These are phyloP conservation scores for Juncus effusus DNA, from an alignment of 176 grass and related monocot genomes.

Conservation along the genomic window DNA sequence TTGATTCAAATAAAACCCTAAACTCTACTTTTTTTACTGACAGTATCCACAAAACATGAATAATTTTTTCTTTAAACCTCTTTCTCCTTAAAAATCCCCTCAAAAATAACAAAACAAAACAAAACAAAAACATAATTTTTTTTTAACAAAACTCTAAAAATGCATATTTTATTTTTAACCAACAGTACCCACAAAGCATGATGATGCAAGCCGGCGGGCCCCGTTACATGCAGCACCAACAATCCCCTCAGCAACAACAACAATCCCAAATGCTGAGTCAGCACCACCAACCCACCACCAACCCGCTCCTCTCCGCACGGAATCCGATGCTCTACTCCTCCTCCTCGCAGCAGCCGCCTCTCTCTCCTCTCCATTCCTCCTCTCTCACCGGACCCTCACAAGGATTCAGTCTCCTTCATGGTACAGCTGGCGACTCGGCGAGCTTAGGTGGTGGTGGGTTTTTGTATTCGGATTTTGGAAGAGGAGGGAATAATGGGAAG, in stretches of 20 bases:
- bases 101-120: no score
- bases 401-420: constrained; percentile 87
- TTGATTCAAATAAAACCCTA: no score
- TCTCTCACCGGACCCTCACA: constrained; percentile 40
- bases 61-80: background rate
- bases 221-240: constrained; percentile 72
- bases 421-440: constrained; percentile 31
- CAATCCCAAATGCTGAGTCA: constrained; percentile 52
- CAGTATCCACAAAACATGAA: background rate
- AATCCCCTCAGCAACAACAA: constrained; percentile 28
- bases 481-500: constrained; percentile 34
- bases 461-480: constrained; percentile 62
- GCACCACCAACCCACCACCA: no score
- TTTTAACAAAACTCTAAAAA: no score
- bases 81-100: background rate
- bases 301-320: constrained; percentile 35
- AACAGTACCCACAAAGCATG: constrained; percentile 74
- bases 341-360: constrained; percentile 54
- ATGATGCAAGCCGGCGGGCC: constrained; percentile 76
- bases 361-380: constrained; percentile 55
- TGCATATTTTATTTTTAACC: background rate
- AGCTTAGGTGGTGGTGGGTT: constrained; percentile 54
- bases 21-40: background rate
- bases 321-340: constrained; percentile 73
- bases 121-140: no score